A percentile compares a stretch with the other conserved stretches of the same genome.
phyloP scores from a whole-genome alignment of 345 rosid species.

The Cardamine occulta region DNA sequence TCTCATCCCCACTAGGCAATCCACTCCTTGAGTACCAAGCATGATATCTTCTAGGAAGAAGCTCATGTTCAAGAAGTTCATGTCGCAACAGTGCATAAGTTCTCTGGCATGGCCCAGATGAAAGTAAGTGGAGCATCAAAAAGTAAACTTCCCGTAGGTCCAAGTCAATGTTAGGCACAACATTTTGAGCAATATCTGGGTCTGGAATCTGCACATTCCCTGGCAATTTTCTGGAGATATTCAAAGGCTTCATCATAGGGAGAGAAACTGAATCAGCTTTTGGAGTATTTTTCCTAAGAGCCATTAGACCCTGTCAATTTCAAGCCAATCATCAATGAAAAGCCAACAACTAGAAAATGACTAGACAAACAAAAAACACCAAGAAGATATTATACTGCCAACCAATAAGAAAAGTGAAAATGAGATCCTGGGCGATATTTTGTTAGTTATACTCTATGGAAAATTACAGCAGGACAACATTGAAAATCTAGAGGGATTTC shows the following conservation, averaged over 20 bases:
- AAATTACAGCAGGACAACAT: neutral
- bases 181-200: constrained; percentile 44
- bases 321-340: constrained; percentile 6
- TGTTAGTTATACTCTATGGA: neutral
- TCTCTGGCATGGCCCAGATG: constrained; percentile 85
- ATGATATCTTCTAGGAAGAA: constrained; percentile 94
- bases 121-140: constrained; percentile 91
- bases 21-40: constrained; percentile 94
- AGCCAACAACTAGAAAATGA: constrained; percentile 20
- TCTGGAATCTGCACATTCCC: constrained; percentile 58
- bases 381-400: neutral
- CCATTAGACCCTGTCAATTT: constrained; percentile 55
- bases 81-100: constrained; percentile 75
- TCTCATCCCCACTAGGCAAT: constrained; percentile 60
- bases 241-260: constrained; percentile 72
- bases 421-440: neutral
- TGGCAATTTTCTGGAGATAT: constrained; percentile 59
- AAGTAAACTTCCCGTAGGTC: constrained; percentile 91
- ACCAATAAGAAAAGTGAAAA: constrained; percentile 1
- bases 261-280: constrained; percentile 53
- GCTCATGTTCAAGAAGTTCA: constrained; percentile 89
- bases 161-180: constrained; percentile 61
- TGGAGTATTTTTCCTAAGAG: constrained; percentile 71
- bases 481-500: neutral
- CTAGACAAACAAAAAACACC: constrained; percentile 4